Evolutionary conservation across 768 basidiomycete genomes (phyloP), one percentile per base, ranked within the genome.

Genomic region (Phylloporus rhodoxanthus): DNA sequence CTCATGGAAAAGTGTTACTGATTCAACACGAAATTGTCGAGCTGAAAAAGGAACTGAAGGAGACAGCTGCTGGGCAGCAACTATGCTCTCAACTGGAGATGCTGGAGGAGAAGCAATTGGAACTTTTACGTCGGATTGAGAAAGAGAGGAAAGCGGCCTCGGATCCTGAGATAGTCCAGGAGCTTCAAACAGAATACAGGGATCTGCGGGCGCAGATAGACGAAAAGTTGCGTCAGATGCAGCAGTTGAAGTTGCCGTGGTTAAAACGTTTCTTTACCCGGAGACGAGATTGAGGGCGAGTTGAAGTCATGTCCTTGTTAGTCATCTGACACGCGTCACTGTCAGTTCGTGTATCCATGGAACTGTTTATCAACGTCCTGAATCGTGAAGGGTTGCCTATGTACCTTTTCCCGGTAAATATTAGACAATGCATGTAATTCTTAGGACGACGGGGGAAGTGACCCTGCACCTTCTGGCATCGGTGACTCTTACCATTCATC

Each of bases 11-110:
- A 19, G 43, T 2, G 1, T 7, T 57, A 3, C 20, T 50, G 21
- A 39, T 52, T 17, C 57, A 57, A 38, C 1, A 52, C 17, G 54
- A 52, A 40, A 53, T 60, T 28, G 17, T 7, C 5, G 46, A 48
- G 7, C 3, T 53, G 25, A 10, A 43, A 19, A 54, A n/a, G 25
- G 50, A 48, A 3, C 37, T 55, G 17, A 52, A 29, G 5, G 52
- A 56, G 15, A 61, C 55, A 0, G 30, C 17, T 3, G 51, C 51
- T 4, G 55, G 55, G 17, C 47, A 52, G 20, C 40, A 43, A n/a
- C 25, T 52, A 4, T 51, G 34, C 32, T 48, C 49, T 21, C 51
- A 48, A 8, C 42, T 57, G n/a, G 53, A 55, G 11, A 10, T 1
- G 11, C 39, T 57, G 8, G 40, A 51, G 25, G 45, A 61, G 11